Percentiles rank a stretch among this genome's conserved stretches.
Evolutionary conservation across 2,329 filamentous ascomycete genomes (phyloP).

Genomic region (Cryphonectria parasitica): DNA sequence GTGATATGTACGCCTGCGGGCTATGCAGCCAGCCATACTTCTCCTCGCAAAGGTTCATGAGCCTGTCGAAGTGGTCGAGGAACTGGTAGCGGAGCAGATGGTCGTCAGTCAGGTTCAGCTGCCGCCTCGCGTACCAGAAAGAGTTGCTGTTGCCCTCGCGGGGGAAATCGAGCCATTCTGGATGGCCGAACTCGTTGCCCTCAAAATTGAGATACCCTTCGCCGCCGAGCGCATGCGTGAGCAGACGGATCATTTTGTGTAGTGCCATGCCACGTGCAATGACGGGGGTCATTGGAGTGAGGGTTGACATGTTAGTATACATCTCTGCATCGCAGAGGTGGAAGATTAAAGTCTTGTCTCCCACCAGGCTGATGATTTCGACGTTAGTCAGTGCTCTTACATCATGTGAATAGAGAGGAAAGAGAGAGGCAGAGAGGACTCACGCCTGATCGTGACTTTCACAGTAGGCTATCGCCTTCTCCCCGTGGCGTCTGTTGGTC

Average conservation of each 20-base stretch:
- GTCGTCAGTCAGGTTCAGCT: conserved; percentile 92
- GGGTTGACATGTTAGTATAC: conserved; percentile 94
- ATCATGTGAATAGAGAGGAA: neutral
- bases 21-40: conserved; percentile 91
- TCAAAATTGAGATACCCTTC: conserved; percentile 99
- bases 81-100: conserved; percentile 82
- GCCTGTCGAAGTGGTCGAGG: conserved; percentile 89
- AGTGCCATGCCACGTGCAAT: conserved; percentile 90
- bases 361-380: conserved; percentile 72
- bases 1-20: conserved; percentile 84
- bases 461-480: conserved; percentile 97
- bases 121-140: conserved; percentile 91
- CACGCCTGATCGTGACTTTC: conserved; percentile 98
- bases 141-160: conserved; percentile 90
- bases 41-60: conserved; percentile 86
- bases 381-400: conserved; percentile 30
- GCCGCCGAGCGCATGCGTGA: conserved; percentile 89
- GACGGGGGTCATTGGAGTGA: conserved; percentile 81
- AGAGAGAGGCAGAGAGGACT: conserved; percentile 46
- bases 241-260: conserved; percentile 95
- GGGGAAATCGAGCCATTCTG: conserved; percentile 98
- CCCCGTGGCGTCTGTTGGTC: conserved; percentile 89
- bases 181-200: conserved; percentile 98
- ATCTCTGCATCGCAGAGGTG: conserved; percentile 96
- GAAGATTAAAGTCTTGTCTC: conserved; percentile 97